Percentiles rank a stretch among this genome's conserved stretches.
phyloP scores from a whole-genome alignment of 345 rosid genomes.

The Acer negundo region DNA sequence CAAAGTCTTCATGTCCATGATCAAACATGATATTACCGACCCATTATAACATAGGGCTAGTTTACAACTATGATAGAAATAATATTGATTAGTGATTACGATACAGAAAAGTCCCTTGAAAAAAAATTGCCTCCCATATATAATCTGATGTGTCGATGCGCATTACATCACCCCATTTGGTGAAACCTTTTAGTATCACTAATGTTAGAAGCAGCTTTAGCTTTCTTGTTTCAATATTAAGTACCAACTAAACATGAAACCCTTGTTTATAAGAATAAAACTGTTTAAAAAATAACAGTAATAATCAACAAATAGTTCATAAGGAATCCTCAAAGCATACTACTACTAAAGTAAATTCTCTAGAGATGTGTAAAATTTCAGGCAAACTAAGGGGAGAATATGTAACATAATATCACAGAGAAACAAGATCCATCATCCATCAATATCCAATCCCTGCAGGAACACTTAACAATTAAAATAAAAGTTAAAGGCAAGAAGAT shows the following conservation, averaged over 20 bases:
- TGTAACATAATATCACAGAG: too few species aligned
- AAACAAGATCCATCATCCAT: slow-evolving; percentile 3
- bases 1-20: neutral
- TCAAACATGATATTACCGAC: neutral
- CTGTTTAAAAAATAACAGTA: neutral
- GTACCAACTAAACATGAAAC: neutral
- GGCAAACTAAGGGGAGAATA: too few species aligned
- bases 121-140: too few species aligned
- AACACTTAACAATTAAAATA: neutral
- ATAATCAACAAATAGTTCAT: neutral
- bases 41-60: neutral
- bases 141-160: too few species aligned
- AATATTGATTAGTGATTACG: too few species aligned
- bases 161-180: too few species aligned
- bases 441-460: neutral
- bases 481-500: neutral
- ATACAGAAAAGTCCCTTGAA: too few species aligned
- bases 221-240: neutral
- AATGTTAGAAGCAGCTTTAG: neutral
- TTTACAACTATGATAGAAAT: neutral
- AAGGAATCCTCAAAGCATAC: neutral
- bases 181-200: neutral
- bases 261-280: neutral
- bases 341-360: too few species aligned
- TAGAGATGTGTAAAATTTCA: too few species aligned